phyloP scores from a whole-genome alignment of 2,329 filamentous ascomycete species.

The Byssothecium circinans region DNA sequence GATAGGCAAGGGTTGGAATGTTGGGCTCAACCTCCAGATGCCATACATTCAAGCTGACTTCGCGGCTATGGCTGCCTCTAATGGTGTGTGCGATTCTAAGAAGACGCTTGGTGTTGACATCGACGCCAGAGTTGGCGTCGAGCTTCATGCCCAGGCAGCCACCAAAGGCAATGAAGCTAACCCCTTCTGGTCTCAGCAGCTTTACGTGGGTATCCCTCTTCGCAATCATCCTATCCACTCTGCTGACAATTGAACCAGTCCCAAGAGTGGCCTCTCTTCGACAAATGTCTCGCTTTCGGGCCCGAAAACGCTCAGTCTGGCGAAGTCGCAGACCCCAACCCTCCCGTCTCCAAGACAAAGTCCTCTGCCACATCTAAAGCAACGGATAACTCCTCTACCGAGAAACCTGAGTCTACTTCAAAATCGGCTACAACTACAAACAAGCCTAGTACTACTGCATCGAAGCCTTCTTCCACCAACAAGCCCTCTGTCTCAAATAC shows the following conservation, averaged over 20 bases:
- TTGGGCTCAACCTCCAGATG: slow-evolving; percentile 17
- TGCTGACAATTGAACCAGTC: background rate
- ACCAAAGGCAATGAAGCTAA: slow-evolving; percentile 14
- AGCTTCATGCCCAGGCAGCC: slow-evolving; percentile 14
- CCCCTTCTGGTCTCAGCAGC: slow-evolving; percentile 18
- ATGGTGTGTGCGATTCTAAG: slow-evolving; percentile 15
- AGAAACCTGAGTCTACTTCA: background rate
- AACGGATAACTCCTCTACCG: background rate
- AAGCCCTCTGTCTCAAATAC: background rate
- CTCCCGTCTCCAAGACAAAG: background rate
- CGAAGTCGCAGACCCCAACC: slow-evolving; percentile 1
- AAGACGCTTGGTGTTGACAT: slow-evolving; percentile 21
- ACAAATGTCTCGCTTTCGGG: slow-evolving; percentile 18
- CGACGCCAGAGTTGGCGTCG: slow-evolving; percentile 16
- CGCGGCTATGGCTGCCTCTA: slow-evolving; percentile 14
- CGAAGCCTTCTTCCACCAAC: background rate
- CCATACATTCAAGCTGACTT: slow-evolving; percentile 22
- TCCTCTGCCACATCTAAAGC: background rate
- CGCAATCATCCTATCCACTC: background rate
- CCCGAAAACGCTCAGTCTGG: slow-evolving; percentile 5
- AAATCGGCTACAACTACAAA: background rate
- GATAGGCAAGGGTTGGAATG: slow-evolving; percentile 14
- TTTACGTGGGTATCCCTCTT: slow-evolving; percentile 10
- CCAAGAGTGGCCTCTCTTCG: slow-evolving; percentile 14
- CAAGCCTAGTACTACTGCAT: background rate